These are phyloP conservation scores for Saccharomycopsis sp. DNA, from an alignment of 805 yeast species.

Conservation along the genomic window DNA sequence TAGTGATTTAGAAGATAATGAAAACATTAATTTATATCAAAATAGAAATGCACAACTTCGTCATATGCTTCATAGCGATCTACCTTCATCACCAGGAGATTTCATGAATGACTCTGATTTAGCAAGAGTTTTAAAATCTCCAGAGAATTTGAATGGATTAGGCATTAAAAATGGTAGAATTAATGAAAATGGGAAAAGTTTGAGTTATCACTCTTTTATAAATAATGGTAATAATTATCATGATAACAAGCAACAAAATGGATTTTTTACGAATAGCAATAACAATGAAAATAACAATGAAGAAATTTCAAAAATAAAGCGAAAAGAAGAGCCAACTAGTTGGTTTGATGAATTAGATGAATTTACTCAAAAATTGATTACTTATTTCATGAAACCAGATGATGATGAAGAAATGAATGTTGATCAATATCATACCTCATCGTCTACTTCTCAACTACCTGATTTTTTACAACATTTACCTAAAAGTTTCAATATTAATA, in stretches of 20 bases:
- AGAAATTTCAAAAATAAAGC: background rate
- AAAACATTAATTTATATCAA: too few species aligned
- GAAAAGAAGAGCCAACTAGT: conserved; percentile 1
- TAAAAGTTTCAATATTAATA: conserved; percentile 50
- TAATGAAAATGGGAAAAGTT: background rate
- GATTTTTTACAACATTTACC: conserved; percentile 45
- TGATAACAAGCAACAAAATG: background rate
- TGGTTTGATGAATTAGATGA: conserved; percentile 29
- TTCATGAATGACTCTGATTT: conserved; percentile 44
- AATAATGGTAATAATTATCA: background rate
- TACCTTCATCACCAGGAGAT: conserved; percentile 41
- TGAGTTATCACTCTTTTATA: background rate
- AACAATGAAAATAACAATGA: background rate
- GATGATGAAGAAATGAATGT: conserved; percentile 33
- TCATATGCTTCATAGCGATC: conserved; percentile 8
- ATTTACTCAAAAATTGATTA: conserved; percentile 37
- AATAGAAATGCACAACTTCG: conserved; percentile 1
- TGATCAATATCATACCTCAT: too few species aligned
- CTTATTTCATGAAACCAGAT: conserved; percentile 46
- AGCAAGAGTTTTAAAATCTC: conserved; percentile 31
- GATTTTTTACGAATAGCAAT: background rate
- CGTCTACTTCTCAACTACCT: conserved; percentile 21
- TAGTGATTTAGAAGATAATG: conserved; percentile 7
- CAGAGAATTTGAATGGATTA: conserved; percentile 16
- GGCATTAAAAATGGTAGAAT: conserved; percentile 1